Conservation (phyloP, 2,329 filamentous ascomycete genomes). For the Leptographium galeiforme region DNA sequence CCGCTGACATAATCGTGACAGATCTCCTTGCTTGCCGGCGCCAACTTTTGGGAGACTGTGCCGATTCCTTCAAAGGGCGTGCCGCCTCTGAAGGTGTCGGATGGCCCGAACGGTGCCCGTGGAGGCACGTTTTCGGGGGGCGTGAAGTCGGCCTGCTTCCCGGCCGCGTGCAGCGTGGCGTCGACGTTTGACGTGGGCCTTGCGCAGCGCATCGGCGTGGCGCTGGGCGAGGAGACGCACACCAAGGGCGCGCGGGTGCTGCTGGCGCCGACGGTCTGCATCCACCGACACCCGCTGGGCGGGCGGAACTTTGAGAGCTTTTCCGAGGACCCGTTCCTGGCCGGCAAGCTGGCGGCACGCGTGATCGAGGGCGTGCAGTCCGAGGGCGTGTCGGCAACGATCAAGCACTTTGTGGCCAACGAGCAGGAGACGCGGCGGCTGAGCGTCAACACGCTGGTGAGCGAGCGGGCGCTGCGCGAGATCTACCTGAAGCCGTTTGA, state of each 20-base stretch:
- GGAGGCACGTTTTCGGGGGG: slow-evolving; percentile 56
- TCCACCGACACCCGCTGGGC: slow-evolving; percentile 68
- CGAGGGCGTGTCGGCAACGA: slow-evolving; percentile 59
- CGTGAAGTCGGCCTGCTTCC: slow-evolving; percentile 62
- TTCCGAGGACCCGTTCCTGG: slow-evolving; percentile 68
- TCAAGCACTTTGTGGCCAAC: slow-evolving; percentile 67
- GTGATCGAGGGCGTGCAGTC: slow-evolving; percentile 62
- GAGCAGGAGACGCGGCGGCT: slow-evolving; percentile 58
- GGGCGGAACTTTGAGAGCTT: slow-evolving; percentile 80
- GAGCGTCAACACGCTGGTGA: slow-evolving; percentile 49
- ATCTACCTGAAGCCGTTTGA: slow-evolving; percentile 65
- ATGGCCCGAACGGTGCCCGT: slow-evolving; percentile 57
- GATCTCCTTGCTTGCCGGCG: slow-evolving; percentile 45
- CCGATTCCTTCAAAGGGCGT: slow-evolving; percentile 48
- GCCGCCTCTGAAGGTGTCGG: slow-evolving; percentile 46
- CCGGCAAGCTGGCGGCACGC: slow-evolving; percentile 57
- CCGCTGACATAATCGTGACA: slow-evolving; percentile 15
- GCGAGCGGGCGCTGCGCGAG: slow-evolving; percentile 53
- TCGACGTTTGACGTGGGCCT: slow-evolving; percentile 66
- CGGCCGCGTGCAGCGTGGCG: slow-evolving; percentile 64
- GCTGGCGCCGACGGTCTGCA: slow-evolving; percentile 66
- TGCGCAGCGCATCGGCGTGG: slow-evolving; percentile 53
- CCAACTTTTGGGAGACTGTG: slow-evolving; percentile 57
- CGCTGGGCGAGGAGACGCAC: slow-evolving; percentile 57
- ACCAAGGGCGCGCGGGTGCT: slow-evolving; percentile 51